Conservation (phyloP, 768 basidiomycete species). For the Lentinula detonsa region DNA sequence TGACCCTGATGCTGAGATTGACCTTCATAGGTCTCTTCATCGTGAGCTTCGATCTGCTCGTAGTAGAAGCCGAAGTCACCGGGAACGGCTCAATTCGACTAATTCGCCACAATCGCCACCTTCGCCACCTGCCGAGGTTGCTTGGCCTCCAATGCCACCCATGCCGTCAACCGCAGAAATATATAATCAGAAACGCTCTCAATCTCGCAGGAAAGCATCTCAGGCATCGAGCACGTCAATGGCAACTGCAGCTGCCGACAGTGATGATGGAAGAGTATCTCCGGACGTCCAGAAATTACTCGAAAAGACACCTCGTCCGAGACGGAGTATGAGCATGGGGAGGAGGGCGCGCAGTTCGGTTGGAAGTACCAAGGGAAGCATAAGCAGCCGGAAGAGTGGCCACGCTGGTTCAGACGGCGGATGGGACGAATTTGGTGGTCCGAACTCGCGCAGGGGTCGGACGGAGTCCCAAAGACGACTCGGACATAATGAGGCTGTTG, state of each 20-base stretch:
- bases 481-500: not conserved
- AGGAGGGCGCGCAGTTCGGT: not conserved
- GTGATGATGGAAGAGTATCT: not conserved
- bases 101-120: not conserved
- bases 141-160: not conserved
- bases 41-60: slow-evolving; percentile 5
- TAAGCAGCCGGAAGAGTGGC: not conserved
- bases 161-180: not conserved
- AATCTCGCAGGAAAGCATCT: not conserved
- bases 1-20: not conserved
- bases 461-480: not conserved
- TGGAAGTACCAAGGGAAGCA: not conserved
- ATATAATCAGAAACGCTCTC: not conserved
- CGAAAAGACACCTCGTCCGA: not conserved
- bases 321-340: not conserved
- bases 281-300: not conserved
- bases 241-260: not conserved
- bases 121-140: not conserved
- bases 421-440: not conserved
- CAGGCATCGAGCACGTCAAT: not conserved
- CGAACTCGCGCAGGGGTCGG: not conserved
- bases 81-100: not conserved
- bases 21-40: slow-evolving; percentile 1
- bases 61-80: slow-evolving; percentile 4
- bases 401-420: not conserved